A percentile compares a stretch with the other conserved stretches of the same genome.
These are phyloP conservation scores for Suhomyces coccinellae DNA, from an alignment of 1,139 yeast genomes.

Conservation along the genomic window DNA sequence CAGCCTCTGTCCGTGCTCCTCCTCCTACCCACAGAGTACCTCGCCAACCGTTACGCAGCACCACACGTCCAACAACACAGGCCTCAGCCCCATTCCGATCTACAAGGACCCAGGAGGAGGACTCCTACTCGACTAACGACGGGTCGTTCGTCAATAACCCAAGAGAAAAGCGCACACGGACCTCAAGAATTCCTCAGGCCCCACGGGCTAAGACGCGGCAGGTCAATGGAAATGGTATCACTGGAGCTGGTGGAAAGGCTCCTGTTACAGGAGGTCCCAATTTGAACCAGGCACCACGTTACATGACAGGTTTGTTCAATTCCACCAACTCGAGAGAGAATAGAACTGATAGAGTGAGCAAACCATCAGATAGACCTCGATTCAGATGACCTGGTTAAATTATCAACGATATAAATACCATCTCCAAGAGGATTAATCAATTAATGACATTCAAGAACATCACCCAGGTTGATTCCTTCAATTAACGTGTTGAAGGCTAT, in stretches of 20 bases:
- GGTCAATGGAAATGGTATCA: neutral
- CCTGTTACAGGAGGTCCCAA: constrained; percentile 29
- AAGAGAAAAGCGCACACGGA: constrained; percentile 14
- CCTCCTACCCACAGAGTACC: neutral
- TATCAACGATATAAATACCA: too few species aligned
- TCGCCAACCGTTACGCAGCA: neutral
- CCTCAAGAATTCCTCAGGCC: constrained; percentile 18
- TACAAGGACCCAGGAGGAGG: constrained; percentile 15
- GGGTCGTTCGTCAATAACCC: constrained; percentile 26
- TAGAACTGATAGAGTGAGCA: neutral
- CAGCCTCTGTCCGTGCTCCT: neutral
- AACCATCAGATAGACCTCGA: constrained; percentile 4
- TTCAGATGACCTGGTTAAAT: constrained; percentile 2
- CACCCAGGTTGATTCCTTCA: too few species aligned
- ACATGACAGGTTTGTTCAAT: constrained; percentile 43
- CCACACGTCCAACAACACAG: neutral
- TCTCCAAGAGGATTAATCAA: too few species aligned
- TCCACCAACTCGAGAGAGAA: constrained; percentile 15
- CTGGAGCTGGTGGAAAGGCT: neutral
- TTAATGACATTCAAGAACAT: too few species aligned
- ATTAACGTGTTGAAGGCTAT: too few species aligned
- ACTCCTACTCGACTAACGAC: constrained; percentile 23
- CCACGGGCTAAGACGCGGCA: constrained; percentile 5
- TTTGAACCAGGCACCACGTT: constrained; percentile 47
- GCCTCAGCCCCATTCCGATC: neutral